These are phyloP conservation scores for Phytophthora meadii DNA, from an alignment of 352 stramenopile species.

Conservation along the genomic window DNA sequence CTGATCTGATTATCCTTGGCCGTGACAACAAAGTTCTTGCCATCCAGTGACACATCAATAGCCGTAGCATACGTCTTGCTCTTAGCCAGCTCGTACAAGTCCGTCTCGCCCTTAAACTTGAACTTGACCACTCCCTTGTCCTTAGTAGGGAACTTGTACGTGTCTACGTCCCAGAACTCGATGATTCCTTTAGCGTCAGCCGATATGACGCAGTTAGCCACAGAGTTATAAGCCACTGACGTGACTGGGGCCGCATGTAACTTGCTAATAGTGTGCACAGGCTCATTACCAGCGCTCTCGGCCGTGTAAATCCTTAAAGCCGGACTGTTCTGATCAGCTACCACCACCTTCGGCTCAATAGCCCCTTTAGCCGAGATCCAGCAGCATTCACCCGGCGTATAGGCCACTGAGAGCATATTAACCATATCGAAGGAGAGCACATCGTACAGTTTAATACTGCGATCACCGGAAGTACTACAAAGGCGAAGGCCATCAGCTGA, in stretches of 20 bases:
- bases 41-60: slow-evolving; percentile 75
- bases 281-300: slow-evolving; percentile 60
- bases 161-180: slow-evolving; percentile 93
- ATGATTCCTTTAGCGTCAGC: slow-evolving; percentile 93
- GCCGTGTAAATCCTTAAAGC: slow-evolving; percentile 90
- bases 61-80: slow-evolving; percentile 84
- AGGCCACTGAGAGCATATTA: slow-evolving; percentile 94
- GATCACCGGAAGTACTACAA: slow-evolving; percentile 89
- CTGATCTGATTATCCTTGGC: slow-evolving; percentile 91
- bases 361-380: slow-evolving; percentile 74
- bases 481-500: slow-evolving; percentile 86
- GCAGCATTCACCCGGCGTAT: slow-evolving; percentile 70
- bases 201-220: slow-evolving; percentile 92
- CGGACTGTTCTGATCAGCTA: slow-evolving; percentile 69
- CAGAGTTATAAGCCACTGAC: slow-evolving; percentile 86
- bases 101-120: slow-evolving; percentile 96
- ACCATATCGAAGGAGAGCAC: slow-evolving; percentile 98
- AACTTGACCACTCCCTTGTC: slow-evolving; percentile 61
- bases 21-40: slow-evolving; percentile 86
- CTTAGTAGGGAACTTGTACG: slow-evolving; percentile 56
- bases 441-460: slow-evolving; percentile 99
- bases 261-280: slow-evolving; percentile 72
- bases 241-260: slow-evolving; percentile 94
- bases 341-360: slow-evolving; percentile 75
- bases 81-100: slow-evolving; percentile 97